Percentiles rank a stretch among this genome's conserved stretches.
These are phyloP conservation scores for Tritrichomonas musculus DNA, from an alignment of 208 protist species.

Conservation along the genomic window DNA sequence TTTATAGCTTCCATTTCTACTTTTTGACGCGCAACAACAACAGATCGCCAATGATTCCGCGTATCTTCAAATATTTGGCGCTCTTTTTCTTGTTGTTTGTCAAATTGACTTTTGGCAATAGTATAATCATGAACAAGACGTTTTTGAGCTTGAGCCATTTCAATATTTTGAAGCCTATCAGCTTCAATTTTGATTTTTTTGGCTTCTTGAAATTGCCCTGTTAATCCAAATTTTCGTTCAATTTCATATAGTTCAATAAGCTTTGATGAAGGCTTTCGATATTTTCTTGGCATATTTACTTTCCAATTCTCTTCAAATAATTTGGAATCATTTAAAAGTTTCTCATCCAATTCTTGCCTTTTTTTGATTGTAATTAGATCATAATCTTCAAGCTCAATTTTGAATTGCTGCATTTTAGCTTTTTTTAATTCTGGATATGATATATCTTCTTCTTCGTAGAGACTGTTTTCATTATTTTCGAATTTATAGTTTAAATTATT, in stretches of 20 bases:
- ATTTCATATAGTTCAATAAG: neutral
- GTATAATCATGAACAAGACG: neutral
- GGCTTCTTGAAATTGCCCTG: neutral
- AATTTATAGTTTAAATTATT: neutral
- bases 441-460: neutral
- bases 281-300: neutral
- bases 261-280: neutral
- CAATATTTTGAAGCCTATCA: neutral
- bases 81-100: neutral
- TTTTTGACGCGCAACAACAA: neutral
- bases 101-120: neutral
- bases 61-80: neutral
- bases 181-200: neutral
- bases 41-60: neutral
- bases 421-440: neutral
- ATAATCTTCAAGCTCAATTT: neutral
- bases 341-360: neutral
- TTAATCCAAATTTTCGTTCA: neutral
- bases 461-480: too few species aligned
- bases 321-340: neutral
- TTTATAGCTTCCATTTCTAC: neutral
- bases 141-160: neutral
- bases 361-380: neutral
- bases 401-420: neutral
- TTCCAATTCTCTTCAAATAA: conserved; percentile 2